A percentile compares a stretch with the other conserved stretches of the same genome.
Evolutionary conservation across 805 yeast genomes (phyloP).

Genomic region (Cyberlindnera veronae): DNA sequence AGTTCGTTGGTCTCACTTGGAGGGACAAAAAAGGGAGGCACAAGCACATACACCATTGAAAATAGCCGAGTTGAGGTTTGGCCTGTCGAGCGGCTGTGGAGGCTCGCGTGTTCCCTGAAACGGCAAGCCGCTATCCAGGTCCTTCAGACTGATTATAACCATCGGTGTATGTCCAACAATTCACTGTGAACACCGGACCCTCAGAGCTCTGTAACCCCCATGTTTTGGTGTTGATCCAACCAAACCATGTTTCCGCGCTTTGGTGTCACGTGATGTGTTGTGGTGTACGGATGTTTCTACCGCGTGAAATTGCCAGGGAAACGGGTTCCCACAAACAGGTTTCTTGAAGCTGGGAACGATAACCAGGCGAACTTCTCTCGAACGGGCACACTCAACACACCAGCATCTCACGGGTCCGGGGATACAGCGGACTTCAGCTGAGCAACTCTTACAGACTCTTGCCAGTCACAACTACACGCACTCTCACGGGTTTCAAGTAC

Average conservation of each 20-base stretch:
- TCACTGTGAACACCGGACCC: not conserved
- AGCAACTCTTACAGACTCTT: too few relatives aligned
- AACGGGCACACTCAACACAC: too few relatives aligned
- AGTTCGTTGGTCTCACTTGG: not conserved
- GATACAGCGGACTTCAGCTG: not conserved
- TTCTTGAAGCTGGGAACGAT: not conserved
- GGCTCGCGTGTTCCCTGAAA: not conserved
- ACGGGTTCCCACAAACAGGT: constrained; percentile 1
- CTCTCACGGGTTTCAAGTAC: too few relatives aligned
- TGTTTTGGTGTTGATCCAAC: too few relatives aligned
- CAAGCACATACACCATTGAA: constrained; percentile 1
- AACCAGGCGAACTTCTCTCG: too few relatives aligned
- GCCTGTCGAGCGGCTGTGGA: not conserved
- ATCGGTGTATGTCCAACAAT: too few relatives aligned
- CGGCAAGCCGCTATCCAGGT: not conserved
- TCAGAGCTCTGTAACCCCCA: too few relatives aligned
- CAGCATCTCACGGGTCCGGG: not conserved
- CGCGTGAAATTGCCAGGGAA: constrained; percentile 12
- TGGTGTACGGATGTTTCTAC: constrained; percentile 6
- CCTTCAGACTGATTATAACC: too few relatives aligned
- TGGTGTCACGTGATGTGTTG: not conserved
- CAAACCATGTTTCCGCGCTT: too few relatives aligned
- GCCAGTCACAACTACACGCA: too few relatives aligned
- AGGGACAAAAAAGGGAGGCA: not conserved
- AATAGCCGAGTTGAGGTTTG: not conserved